phyloP scores from a whole-genome alignment of 129 eudicot species.

The Kitagawia praeruptora region DNA sequence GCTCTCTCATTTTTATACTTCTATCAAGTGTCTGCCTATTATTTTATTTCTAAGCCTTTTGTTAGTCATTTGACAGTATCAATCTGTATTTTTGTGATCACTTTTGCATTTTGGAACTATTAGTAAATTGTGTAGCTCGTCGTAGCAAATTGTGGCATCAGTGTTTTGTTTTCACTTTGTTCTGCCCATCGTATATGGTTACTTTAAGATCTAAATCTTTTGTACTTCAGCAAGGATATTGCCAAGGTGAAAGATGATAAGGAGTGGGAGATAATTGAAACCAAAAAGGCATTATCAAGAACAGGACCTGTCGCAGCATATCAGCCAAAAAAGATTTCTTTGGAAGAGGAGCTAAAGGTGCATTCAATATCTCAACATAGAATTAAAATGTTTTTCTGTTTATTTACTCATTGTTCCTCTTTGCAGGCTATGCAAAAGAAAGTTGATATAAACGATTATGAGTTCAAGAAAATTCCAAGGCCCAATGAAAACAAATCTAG shows the following conservation, averaged over 20 bases:
- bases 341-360: slow-evolving; percentile 90
- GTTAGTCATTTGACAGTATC: not conserved
- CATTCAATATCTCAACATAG: not conserved
- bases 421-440: slow-evolving; percentile 69
- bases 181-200: not conserved
- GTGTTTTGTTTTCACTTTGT: not conserved
- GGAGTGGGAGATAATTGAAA: slow-evolving; percentile 89
- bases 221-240: slow-evolving; percentile 73
- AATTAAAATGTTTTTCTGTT: not conserved
- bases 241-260: slow-evolving; percentile 90
- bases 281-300: slow-evolving; percentile 77
- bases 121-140: not conserved
- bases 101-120: not conserved
- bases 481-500: slow-evolving; percentile 28
- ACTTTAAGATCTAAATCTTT: slow-evolving; percentile 6
- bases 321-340: slow-evolving; percentile 66
- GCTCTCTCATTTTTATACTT: not conserved
- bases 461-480: slow-evolving; percentile 56
- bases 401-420: slow-evolving; percentile 10
- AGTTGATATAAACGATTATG: slow-evolving; percentile 55
- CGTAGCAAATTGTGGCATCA: not conserved
- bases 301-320: slow-evolving; percentile 79
- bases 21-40: not conserved
- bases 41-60: not conserved
- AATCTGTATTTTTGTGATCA: not conserved